A percentile compares a stretch with the other conserved stretches of the same genome.
These are phyloP conservation scores for Epithemia pelagica DNA, from an alignment of 108 stramenopile genomes.

Conservation along the genomic window DNA sequence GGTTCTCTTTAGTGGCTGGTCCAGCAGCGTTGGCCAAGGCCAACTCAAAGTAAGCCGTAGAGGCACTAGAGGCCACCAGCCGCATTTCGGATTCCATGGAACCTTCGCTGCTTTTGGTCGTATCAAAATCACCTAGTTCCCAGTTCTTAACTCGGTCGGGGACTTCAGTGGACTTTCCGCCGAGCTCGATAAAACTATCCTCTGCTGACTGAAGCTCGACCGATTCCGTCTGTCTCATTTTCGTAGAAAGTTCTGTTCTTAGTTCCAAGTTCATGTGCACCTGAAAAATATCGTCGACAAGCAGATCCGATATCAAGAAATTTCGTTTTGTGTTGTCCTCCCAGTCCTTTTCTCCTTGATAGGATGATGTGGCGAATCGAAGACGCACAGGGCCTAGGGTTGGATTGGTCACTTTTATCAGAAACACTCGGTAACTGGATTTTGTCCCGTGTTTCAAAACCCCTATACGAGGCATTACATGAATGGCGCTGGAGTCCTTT, in stretches of 20 bases:
- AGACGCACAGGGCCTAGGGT: slow-evolving; percentile 64
- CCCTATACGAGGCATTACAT: slow-evolving; percentile 57
- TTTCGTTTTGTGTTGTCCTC: slow-evolving; percentile 6
- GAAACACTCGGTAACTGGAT: slow-evolving; percentile 28
- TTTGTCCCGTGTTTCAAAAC: slow-evolving; percentile 27
- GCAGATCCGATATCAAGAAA: not conserved
- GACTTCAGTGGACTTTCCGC: slow-evolving; percentile 38
- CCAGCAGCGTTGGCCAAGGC: not conserved
- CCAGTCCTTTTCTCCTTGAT: slow-evolving; percentile 35
- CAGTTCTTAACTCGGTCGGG: slow-evolving; percentile 51
- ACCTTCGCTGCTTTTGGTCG: slow-evolving; percentile 19
- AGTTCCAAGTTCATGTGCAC: slow-evolving; percentile 2
- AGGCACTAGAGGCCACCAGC: slow-evolving; percentile 33
- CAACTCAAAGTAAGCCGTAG: slow-evolving; percentile 63
- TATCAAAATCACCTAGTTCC: slow-evolving; percentile 7
- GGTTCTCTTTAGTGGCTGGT: slow-evolving; percentile 2
- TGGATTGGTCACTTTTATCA: slow-evolving; percentile 70
- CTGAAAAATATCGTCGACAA: not conserved
- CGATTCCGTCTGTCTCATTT: not conserved
- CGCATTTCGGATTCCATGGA: slow-evolving; percentile 17
- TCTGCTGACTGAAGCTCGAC: not conserved
- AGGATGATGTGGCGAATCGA: slow-evolving; percentile 35
- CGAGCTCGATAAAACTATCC: slow-evolving; percentile 47
- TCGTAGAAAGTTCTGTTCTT: not conserved
- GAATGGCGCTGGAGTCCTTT: slow-evolving; percentile 76